Evolutionary conservation across 345 rosid species (phyloP), one percentile per base, ranked within the genome.

Genomic region (Lepidium sativum): DNA sequence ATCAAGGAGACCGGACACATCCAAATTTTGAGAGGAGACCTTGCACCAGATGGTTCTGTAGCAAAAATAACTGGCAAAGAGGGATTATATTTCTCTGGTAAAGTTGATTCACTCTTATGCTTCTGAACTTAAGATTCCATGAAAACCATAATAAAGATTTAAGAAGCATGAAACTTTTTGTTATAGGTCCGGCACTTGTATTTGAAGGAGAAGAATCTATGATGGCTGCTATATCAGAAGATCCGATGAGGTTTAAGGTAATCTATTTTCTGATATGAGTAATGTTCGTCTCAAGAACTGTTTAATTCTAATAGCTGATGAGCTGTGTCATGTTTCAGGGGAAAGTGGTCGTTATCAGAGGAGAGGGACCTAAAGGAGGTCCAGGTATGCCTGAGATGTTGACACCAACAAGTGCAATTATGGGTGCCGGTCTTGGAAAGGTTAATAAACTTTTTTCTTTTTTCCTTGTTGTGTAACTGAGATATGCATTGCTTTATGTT

Each of bases 361-460:
- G 85, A 75, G 99, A 95, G 68, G 99, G 99, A 33, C 99, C 99
- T 38, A 91, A 86, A 69, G 99, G 99, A 25, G 99, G 99, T 43
- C 99, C 97, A 34, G 99, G 99, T 74, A 94, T 94, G 96, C 86
- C 96, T 57, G 99, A 94, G 79, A 94, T 91, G 99, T 81, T 94
- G 79, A 86, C 99, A 20, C 97, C 99, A 32, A 94, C 99, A 34
- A 94, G 99, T 82, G 99, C 89, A 32, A 94, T 94, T 44, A 94
- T 88, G 96, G 99, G 97, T 54, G 96, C 99, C 13, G 97, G 97
- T 68, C 97, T 94, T 63, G 99, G 99, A 47, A 94, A 94, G 98
- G 98, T 92, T 75, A 27, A 20, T 3, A 13, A 33, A 13, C 31
- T 0, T 14, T 21, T 21, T 10, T 13, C 29, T 4, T 17, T 42